Evolutionary conservation across 106 monocot genomes (phyloP).

Genomic region (Dendrobium nobile): DNA sequence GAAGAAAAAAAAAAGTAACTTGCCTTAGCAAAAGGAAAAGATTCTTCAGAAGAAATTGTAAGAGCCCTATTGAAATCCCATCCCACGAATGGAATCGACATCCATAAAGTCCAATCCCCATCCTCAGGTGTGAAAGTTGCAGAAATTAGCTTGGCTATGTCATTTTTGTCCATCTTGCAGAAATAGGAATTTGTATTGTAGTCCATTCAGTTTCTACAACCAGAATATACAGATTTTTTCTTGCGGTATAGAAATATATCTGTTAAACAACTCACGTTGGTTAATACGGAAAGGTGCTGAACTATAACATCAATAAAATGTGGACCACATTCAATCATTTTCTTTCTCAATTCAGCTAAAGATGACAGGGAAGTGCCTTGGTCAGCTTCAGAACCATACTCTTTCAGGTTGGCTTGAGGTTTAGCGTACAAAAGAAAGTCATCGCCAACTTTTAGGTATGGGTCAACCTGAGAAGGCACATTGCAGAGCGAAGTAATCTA

Average conservation of each 20-base stretch:
- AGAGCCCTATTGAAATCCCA: constrained; percentile 43
- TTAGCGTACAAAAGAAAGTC: constrained; percentile 61
- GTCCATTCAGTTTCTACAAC: not conserved
- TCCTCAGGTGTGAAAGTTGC: constrained; percentile 74
- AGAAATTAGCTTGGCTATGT: constrained; percentile 32
- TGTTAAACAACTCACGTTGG: constrained; percentile 36
- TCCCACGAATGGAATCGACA: constrained; percentile 39
- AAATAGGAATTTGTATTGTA: constrained; percentile 5
- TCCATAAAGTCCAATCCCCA: constrained; percentile 45
- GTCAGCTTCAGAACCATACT: constrained; percentile 61
- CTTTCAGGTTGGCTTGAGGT: constrained; percentile 41
- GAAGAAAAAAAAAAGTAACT: not conserved
- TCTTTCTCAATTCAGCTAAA: constrained; percentile 38
- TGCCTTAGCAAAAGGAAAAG: constrained; percentile 82
- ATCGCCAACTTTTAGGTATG: constrained; percentile 57
- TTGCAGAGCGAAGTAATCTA: not conserved
- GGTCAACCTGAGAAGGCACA: constrained; percentile 51
- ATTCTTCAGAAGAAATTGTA: constrained; percentile 61
- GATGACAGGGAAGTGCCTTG: constrained; percentile 29
- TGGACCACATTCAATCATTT: constrained; percentile 21
- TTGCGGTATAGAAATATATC: not conserved
- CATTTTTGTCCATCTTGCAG: constrained; percentile 54
- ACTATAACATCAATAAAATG: constrained; percentile 36
- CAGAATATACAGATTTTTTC: constrained; percentile 2
- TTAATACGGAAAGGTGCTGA: constrained; percentile 38